Percentiles rank a stretch among this genome's conserved stretches.
These are phyloP conservation scores for Solanum chmielewskii DNA, from an alignment of 257 asterid species.

Conservation along the genomic window DNA sequence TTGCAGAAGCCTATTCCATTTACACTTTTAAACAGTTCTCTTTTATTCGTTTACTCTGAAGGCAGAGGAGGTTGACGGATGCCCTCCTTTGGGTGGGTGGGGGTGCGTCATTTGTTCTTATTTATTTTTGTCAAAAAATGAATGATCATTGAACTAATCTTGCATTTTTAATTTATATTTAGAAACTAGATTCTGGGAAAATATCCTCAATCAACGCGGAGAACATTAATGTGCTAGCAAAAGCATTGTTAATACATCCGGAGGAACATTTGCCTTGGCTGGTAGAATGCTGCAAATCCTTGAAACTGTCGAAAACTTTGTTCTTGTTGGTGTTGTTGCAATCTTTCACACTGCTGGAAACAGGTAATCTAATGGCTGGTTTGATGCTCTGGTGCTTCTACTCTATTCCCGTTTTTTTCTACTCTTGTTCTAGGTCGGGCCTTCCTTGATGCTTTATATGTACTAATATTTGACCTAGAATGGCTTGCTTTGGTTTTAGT, in stretches of 20 bases:
- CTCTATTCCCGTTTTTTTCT: neutral
- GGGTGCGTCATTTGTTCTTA: neutral
- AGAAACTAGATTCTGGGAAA: slow-evolving; percentile 39
- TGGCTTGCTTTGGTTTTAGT: neutral
- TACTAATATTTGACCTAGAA: neutral
- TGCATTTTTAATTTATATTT: slow-evolving; percentile 14
- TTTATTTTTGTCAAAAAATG: neutral
- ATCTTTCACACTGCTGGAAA: slow-evolving; percentile 39
- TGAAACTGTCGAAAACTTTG: slow-evolving; percentile 53
- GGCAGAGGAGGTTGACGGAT: neutral
- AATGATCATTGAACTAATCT: neutral
- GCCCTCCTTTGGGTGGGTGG: neutral
- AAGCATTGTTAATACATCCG: slow-evolving; percentile 27
- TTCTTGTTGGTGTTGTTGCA: slow-evolving; percentile 56
- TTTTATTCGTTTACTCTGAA: neutral
- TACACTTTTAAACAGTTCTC: neutral
- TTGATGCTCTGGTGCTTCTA: neutral
- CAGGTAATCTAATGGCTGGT: slow-evolving; percentile 32
- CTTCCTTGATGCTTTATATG: neutral
- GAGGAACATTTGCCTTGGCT: slow-evolving; percentile 63
- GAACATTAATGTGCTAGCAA: slow-evolving; percentile 49
- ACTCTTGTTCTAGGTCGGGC: neutral
- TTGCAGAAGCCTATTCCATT: neutral
- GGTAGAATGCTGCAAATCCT: slow-evolving; percentile 49
- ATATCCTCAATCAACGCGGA: slow-evolving; percentile 41